These are phyloP conservation scores for Penicillium cinerascens DNA, from an alignment of 495 filamentous ascomycete genomes.

Conservation along the genomic window DNA sequence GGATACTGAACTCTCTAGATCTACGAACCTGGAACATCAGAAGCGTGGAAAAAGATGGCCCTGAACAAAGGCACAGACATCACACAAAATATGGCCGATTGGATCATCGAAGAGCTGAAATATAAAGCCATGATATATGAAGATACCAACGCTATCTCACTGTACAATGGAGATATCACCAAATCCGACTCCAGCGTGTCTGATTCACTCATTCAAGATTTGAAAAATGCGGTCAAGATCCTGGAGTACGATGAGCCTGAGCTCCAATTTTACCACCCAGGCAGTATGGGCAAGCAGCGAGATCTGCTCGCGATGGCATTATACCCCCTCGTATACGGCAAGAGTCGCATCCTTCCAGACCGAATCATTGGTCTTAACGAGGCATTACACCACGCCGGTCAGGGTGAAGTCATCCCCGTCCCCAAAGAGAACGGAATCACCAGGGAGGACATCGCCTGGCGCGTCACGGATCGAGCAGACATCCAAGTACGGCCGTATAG, in stretches of 20 bases:
- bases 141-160: slow-evolving; percentile 26
- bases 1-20: slow-evolving; percentile 13
- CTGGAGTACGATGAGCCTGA: slow-evolving; percentile 17
- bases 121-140: slow-evolving; percentile 44
- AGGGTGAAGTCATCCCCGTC: slow-evolving; percentile 26
- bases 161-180: slow-evolving; percentile 36
- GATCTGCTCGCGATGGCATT: slow-evolving; percentile 43
- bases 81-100: slow-evolving; percentile 47
- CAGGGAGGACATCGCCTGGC: slow-evolving; percentile 41
- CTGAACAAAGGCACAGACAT: slow-evolving; percentile 31
- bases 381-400: slow-evolving; percentile 18
- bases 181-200: slow-evolving; percentile 39
- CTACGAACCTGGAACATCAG: slow-evolving; percentile 38
- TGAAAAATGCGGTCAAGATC: slow-evolving; percentile 20
- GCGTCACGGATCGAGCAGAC: slow-evolving; percentile 30
- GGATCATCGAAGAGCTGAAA: slow-evolving; percentile 50
- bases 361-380: slow-evolving; percentile 25
- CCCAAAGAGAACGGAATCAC: slow-evolving; percentile 31
- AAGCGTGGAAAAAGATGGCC: slow-evolving; percentile 39
- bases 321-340: slow-evolving; percentile 44
- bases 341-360: slow-evolving; percentile 28
- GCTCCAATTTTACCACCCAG: slow-evolving; percentile 21
- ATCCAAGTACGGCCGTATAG: slow-evolving; percentile 29
- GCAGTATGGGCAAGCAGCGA: slow-evolving; percentile 16
- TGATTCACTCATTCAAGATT: slow-evolving; percentile 26